Evolutionary conservation across 768 basidiomycete species (phyloP), one percentile per base, ranked within the genome.

Genomic region (Lactarius deliciosus): DNA sequence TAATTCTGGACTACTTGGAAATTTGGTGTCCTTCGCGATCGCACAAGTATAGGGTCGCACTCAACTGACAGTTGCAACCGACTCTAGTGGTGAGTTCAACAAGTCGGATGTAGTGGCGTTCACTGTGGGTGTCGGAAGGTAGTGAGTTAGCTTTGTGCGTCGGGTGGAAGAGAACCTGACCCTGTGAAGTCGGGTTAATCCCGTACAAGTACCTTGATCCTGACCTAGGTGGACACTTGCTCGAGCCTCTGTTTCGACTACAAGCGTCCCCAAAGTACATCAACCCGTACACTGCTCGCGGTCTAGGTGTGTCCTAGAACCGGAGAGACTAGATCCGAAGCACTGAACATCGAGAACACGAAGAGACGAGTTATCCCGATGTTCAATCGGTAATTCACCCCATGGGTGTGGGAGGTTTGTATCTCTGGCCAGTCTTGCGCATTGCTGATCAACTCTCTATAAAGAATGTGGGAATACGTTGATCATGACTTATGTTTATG

Each of bases 171-270:
- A 57, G 10, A 22, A 57, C 64, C 47, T 61, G 41, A 50, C 13
- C 57, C 18, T 38, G n/a, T n/a, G n/a, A n/a, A n/a, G n/a, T n/a
- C n/a, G n/a, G 56, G 78, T 77, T 8, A 84, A 81, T 68, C 78
- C 85, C 1, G 83, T 86, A 7, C 60, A 72, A 87, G 60, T 87
- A 86, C 70, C 76, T 80, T 56, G 85, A 86, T 70, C 81, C 85
- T 1, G 67, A 61, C 1, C 77, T 86, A 32, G 85, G 86, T 1
- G 60, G 28, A 25, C 59, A 38, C 16, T 59, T 72, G 13, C 64
- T 75, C 10, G 60, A 66, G 40, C 74, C 74, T 30, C 58, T 74
- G 20, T 60, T 75, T 43, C 66, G 61, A 9, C 64, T 71, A 60
- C 64, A 73, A 60, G 36, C 56, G 3, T 58, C 68, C 4, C 38